Evolutionary conservation across 352 stramenopile species (phyloP).

Genomic region (Globisporangium splendens): DNA sequence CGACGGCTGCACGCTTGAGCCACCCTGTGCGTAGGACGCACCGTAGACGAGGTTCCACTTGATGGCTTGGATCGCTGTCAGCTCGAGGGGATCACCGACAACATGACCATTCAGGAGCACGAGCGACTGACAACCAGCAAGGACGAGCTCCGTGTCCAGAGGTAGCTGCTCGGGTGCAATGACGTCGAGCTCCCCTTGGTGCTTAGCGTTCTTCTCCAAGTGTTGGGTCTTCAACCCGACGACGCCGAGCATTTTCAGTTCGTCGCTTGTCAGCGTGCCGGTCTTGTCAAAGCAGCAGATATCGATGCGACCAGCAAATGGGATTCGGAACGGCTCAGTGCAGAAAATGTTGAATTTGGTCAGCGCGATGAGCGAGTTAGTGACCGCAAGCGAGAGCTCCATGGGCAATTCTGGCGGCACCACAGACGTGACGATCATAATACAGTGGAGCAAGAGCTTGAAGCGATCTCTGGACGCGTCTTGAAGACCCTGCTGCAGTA

Average conservation of each 20-base stretch:
- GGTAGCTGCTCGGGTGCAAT: slow-evolving; percentile 29
- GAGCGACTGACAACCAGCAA: slow-evolving; percentile 91
- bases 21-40: slow-evolving; percentile 8
- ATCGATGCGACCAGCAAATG: slow-evolving; percentile 88
- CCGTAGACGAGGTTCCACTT: slow-evolving; percentile 34
- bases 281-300: slow-evolving; percentile 96
- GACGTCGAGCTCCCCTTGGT: slow-evolving; percentile 24
- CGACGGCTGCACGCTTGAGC: slow-evolving; percentile 21
- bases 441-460: slow-evolving; percentile 91
- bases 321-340: slow-evolving; percentile 94
- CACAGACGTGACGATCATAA: slow-evolving; percentile 96
- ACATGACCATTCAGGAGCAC: slow-evolving; percentile 83
- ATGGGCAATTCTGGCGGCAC: slow-evolving; percentile 95
- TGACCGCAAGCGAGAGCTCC: slow-evolving; percentile 94
- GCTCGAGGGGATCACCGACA: slow-evolving; percentile 93
- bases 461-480: slow-evolving; percentile 72
- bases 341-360: slow-evolving; percentile 90
- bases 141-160: slow-evolving; percentile 33
- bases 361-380: slow-evolving; percentile 87
- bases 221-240: slow-evolving; percentile 18
- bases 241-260: slow-evolving; percentile 63
- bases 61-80: slow-evolving; percentile 87
- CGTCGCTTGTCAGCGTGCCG: slow-evolving; percentile 93
- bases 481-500: slow-evolving; percentile 59
- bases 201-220: slow-evolving; percentile 1